Evolutionary conservation across 2,329 filamentous ascomycete species (phyloP).

Genomic region (Hymenoscyphus repandus): DNA sequence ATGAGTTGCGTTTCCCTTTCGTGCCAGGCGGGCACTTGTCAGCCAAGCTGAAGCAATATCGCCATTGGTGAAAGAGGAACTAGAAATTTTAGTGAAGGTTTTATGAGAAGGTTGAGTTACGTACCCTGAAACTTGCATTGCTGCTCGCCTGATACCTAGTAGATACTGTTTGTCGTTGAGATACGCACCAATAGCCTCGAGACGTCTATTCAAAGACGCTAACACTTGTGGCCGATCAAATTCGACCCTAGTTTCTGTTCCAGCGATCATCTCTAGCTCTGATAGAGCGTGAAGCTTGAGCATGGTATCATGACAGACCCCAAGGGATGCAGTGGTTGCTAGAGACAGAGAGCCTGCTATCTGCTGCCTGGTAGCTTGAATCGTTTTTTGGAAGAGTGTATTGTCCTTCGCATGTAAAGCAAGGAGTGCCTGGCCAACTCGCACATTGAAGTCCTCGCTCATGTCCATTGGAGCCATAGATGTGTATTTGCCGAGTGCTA

Average conservation of each 20-base stretch:
- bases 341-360: conserved; percentile 71
- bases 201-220: conserved; percentile 62
- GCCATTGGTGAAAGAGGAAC: conserved; percentile 54
- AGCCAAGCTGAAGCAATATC: conserved; percentile 85
- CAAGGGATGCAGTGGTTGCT: conserved; percentile 73
- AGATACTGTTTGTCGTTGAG: conserved; percentile 92
- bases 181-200: conserved; percentile 86
- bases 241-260: conserved; percentile 35
- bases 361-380: conserved; percentile 62
- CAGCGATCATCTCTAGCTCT: conserved; percentile 75
- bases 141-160: conserved; percentile 76
- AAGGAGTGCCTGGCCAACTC: conserved; percentile 63
- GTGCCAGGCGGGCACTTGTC: conserved; percentile 74
- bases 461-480: conserved; percentile 40
- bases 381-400: conserved; percentile 47
- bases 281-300: conserved; percentile 82
- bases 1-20: conserved; percentile 76
- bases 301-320: conserved; percentile 78
- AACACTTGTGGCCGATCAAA: conserved; percentile 37
- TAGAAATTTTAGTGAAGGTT: conserved; percentile 28
- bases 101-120: background rate
- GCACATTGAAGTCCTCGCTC: conserved; percentile 72
- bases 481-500: conserved; percentile 65
- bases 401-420: conserved; percentile 50
- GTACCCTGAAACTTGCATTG: conserved; percentile 74